phyloP scores from a whole-genome alignment of 768 basidiomycete genomes.

The Punctularia strigosozonata region DNA sequence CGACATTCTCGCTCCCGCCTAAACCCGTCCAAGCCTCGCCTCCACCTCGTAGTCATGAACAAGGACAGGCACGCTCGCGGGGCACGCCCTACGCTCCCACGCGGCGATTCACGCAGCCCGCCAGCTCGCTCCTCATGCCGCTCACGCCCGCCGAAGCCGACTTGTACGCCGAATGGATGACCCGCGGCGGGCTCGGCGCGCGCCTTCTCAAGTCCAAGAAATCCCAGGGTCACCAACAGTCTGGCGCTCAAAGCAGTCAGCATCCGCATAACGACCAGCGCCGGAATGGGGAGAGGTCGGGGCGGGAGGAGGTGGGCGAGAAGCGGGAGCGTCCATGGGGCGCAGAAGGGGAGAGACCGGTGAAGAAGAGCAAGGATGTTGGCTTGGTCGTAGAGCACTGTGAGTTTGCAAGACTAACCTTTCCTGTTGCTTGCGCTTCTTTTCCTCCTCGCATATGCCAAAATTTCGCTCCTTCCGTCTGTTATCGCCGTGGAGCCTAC shows the following conservation, averaged over 20 bases:
- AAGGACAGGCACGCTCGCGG: no score
- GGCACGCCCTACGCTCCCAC: slow-evolving; percentile 14
- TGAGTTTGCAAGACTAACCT: no score
- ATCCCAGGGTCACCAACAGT: slow-evolving; percentile 22
- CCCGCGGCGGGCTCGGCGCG: not conserved
- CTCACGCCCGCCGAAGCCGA: slow-evolving; percentile 53
- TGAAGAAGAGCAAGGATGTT: slow-evolving; percentile 53
- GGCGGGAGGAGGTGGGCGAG: not conserved
- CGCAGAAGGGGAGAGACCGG: slow-evolving; percentile 19
- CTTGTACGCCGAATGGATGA: slow-evolving; percentile 19
- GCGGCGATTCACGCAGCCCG: slow-evolving; percentile 14
- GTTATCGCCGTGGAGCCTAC: not conserved
- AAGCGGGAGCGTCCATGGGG: no score
- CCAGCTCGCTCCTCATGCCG: slow-evolving; percentile 26
- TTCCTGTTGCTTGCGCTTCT: no score
- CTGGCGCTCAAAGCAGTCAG: not conserved
- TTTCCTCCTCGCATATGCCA: no score
- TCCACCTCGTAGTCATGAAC: no score
- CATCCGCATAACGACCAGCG: not conserved
- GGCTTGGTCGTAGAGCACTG: slow-evolving; percentile 71
- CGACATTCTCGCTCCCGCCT: no score
- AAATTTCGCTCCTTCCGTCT: slow-evolving; percentile 3
- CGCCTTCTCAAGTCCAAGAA: slow-evolving; percentile 23
- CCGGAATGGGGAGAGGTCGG: not conserved
- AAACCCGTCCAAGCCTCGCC: no score